Percentiles rank a stretch among this genome's conserved stretches.
These are phyloP conservation scores for Lichtheimia ramosa DNA, from an alignment of 371 early-diverging fungal species.

Conservation along the genomic window DNA sequence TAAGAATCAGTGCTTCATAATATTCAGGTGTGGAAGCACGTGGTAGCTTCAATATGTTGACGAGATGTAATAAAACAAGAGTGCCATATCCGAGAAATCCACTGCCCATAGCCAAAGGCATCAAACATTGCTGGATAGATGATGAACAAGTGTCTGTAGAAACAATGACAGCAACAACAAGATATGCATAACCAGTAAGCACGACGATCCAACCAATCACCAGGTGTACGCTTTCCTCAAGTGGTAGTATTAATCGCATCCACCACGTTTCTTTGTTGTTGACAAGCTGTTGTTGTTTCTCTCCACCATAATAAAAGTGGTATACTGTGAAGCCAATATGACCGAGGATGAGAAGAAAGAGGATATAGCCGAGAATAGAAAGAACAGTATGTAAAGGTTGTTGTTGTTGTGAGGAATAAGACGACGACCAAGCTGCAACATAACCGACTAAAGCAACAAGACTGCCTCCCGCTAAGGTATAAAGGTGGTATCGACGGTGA, in stretches of 20 bases:
- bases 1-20: slow-evolving; percentile 41
- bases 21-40: slow-evolving; percentile 45
- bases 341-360: slow-evolving; percentile 8
- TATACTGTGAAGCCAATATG: slow-evolving; percentile 13
- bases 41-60: slow-evolving; percentile 34
- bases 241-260: slow-evolving; percentile 12
- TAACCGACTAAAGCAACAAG: slow-evolving; percentile 30
- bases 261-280: slow-evolving; percentile 10
- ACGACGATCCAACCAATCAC: slow-evolving; percentile 33
- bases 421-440: slow-evolving; percentile 23
- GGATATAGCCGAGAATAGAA: slow-evolving; percentile 10
- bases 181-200: slow-evolving; percentile 23
- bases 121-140: slow-evolving; percentile 17
- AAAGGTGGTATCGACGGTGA: slow-evolving; percentile 24
- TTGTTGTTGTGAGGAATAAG: not conserved
- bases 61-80: slow-evolving; percentile 29
- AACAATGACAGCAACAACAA: slow-evolving; percentile 22
- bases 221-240: slow-evolving; percentile 21
- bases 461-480: slow-evolving; percentile 19
- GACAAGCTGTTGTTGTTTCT: not conserved
- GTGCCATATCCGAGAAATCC: slow-evolving; percentile 43
- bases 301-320: not conserved
- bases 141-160: slow-evolving; percentile 32
- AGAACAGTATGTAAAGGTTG: not conserved
- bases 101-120: slow-evolving; percentile 43